Evolutionary conservation across 164 flowering plant genomes (phyloP), one percentile per base, ranked within the genome.

Genomic region (Akebia trifoliata): DNA sequence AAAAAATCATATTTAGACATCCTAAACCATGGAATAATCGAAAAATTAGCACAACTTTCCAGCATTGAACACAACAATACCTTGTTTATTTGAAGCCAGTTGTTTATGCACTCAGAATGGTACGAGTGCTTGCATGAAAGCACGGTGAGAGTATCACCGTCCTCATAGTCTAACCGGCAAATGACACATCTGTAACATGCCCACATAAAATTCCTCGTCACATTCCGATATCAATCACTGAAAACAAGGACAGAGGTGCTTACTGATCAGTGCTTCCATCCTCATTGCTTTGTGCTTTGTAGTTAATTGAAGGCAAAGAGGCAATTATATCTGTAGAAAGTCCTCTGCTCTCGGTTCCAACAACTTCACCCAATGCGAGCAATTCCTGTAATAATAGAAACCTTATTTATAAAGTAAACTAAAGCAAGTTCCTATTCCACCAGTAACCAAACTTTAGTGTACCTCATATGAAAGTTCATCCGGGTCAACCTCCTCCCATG

Each of bases 391-490:
- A 67, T 48, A 42, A 51, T 31, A 49, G 18, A 55, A 66, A 50
- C 45, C 31, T 60, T 24, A 30, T 53, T 39, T 20, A 40, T 21
- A 30, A 54, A 42, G 37, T 6, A 20, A 31, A 52, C 6, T 6
- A 28, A 8, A 54, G 45, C 1, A 22, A 60, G 15, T 29, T 43
- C 21, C 26, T 28, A 44, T 20, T 8, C 17, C 14, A 7, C 25
- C 36, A 60, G 22, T 24, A 29, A 38, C 28, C 21, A 60, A 42
- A 60, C 4, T 39, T 2, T 30, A 20, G 31, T 24, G 39, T 67
- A 91, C 98, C 92, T 91, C 98, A 66, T 86, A 88, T 36, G 96
- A 91, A 50, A 91, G 74, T 51, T 91, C 96, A 76, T 89, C 98
- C 30, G 98, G 95, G 73, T 91, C 98, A 62, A 86, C 79, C 36